Conservation (phyloP, 345 rosid species). For the Sonneratia caseolaris region DNA sequence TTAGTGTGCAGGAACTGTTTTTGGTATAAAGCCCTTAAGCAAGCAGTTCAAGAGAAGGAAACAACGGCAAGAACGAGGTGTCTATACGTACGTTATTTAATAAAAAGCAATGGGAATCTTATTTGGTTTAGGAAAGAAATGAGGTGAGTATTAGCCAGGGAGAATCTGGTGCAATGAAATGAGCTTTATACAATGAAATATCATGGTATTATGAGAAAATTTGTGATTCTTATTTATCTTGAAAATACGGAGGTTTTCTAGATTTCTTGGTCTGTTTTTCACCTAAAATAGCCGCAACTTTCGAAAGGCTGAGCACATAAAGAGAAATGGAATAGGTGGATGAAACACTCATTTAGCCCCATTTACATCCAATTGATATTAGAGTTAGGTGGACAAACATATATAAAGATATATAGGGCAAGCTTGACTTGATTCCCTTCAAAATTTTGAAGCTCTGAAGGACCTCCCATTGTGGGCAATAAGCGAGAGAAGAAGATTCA, state of each 20-base stretch:
- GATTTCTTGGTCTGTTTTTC: too few relatives aligned
- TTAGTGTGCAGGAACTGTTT: background rate
- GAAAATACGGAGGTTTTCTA: too few relatives aligned
- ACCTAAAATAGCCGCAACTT: too few relatives aligned
- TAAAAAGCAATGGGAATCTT: background rate
- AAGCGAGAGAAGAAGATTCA: background rate
- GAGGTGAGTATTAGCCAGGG: background rate
- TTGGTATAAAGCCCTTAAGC: background rate
- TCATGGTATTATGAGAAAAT: too few relatives aligned
- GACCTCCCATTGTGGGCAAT: background rate
- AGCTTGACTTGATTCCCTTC: conserved; percentile 3
- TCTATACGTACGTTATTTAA: background rate
- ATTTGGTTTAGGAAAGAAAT: background rate
- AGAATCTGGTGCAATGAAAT: background rate
- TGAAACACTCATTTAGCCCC: too few relatives aligned
- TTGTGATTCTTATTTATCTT: too few relatives aligned
- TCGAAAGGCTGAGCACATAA: too few relatives aligned
- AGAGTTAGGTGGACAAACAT: background rate
- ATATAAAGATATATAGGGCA: background rate
- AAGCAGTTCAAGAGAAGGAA: background rate
- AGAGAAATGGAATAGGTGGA: background rate
- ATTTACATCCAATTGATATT: too few relatives aligned
- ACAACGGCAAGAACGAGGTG: background rate
- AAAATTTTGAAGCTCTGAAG: conserved; percentile 1
- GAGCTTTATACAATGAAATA: background rate